Conservation (phyloP, 306 rosid genomes). For the Lathyrus tuberosus region DNA sequence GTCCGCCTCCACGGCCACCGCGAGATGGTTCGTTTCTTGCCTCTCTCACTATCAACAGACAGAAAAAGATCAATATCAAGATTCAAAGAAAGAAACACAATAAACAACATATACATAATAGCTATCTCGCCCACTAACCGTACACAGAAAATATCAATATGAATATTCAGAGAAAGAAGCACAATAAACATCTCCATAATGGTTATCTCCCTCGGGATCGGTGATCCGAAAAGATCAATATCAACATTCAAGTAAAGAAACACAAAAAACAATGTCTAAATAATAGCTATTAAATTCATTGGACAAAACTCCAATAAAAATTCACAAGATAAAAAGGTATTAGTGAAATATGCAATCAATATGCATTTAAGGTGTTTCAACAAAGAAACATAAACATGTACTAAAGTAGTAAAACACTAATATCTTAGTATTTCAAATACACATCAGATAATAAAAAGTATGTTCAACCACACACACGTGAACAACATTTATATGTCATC, state of each 20-base stretch:
- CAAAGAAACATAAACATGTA: not conserved
- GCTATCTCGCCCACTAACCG: constrained; percentile 62
- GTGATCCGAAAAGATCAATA: not conserved
- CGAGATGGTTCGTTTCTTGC: constrained; percentile 62
- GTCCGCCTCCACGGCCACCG: constrained; percentile 61
- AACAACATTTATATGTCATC: not conserved
- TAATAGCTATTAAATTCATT: not conserved
- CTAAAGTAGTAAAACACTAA: not conserved
- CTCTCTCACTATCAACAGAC: constrained; percentile 64
- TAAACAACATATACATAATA: not conserved
- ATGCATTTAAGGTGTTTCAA: not conserved
- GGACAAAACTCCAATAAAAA: too few species aligned
- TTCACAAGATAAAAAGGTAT: not conserved
- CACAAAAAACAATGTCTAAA: not conserved
- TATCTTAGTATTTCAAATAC: not conserved
- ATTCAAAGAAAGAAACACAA: not conserved
- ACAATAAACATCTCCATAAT: not conserved
- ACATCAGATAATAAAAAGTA: not conserved
- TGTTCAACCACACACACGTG: not conserved
- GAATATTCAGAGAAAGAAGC: not conserved
- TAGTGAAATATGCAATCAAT: not conserved
- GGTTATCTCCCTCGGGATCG: too few species aligned
- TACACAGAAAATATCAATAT: not conserved
- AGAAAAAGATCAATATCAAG: not conserved
- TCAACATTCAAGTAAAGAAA: not conserved